Evolutionary conservation across 352 stramenopile species (phyloP), one percentile per base, ranked within the genome.

Genomic region (Phytophthora sp.): DNA sequence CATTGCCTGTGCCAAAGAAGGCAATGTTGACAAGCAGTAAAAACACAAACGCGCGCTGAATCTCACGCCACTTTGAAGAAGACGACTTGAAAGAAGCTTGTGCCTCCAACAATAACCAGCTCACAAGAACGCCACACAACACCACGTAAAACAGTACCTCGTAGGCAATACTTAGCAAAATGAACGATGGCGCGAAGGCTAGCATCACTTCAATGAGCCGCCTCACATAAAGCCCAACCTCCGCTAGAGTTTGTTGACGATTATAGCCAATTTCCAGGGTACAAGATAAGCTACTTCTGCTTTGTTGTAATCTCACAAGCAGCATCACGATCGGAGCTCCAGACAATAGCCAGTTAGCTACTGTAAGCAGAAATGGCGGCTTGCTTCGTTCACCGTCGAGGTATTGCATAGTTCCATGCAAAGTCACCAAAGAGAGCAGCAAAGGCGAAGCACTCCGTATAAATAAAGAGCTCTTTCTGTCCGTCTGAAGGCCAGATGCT

Each of bases 1-100:
- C 84, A 58, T 95, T 95, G 57, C 87, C 87, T 21, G 87, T 95
- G 23, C 85, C 87, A 31, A 95, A 95, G 66, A 95, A 95, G 13
- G 83, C 86, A 27, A 95, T 89, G 41, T 95, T 89, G 52, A 93
- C 73, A 15, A 95, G 67, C 54, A 93, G 52, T 21, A 95, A 64
- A 52, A 93, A 95, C 20, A 91, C 77, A 63, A 95, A 90, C 35
- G 87, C 87, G n/a, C 79, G 77, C 0, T 82, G 86, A 26, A 93
- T 44, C 30, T 91, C 84, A 0, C 51, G 39, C 57, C 66, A 71
- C 23, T 23, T 61, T 15, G 62, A 75, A 35, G 57, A 50, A 2
- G 45, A 53, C 29, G 63, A 68, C 5, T 33, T 20, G 2, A 59
- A 29, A 3, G 63, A 51, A n/a, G 35, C 18, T 52, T 77, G 55